These are phyloP conservation scores for Ailanthus altissimus DNA, from an alignment of 345 rosid species.

Conservation along the genomic window DNA sequence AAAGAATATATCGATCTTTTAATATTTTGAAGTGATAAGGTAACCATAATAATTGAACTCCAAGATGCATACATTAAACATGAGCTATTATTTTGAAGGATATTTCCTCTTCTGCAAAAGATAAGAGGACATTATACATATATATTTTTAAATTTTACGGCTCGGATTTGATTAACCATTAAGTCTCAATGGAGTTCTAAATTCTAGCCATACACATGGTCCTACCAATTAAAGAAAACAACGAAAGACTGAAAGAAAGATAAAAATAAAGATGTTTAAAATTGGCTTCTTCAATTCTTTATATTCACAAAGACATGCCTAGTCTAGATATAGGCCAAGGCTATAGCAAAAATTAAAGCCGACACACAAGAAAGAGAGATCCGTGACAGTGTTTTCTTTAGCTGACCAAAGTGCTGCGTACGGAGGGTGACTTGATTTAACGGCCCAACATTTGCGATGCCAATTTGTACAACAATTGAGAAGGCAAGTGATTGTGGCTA, in stretches of 20 bases:
- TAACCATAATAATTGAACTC: constrained; percentile 3
- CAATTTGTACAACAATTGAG: constrained; percentile 6
- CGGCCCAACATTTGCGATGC: constrained; percentile 1
- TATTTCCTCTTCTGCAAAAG: constrained; percentile 15
- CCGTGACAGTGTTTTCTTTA: background rate
- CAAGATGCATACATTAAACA: constrained; percentile 21
- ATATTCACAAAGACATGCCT: constrained; percentile 2
- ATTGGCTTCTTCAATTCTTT: background rate
- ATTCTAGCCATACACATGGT: constrained; percentile 4
- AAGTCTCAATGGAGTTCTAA: constrained; percentile 15
- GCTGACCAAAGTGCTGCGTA: constrained; percentile 33
- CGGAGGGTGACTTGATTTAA: constrained; percentile 46
- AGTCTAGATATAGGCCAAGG: constrained; percentile 17
- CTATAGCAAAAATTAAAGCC: constrained; percentile 20
- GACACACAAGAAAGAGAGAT: constrained; percentile 24
- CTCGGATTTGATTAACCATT: constrained; percentile 37
- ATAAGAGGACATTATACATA: background rate
- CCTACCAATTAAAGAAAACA: constrained; percentile 33
- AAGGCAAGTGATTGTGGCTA: constrained; percentile 11
- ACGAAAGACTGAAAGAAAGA: constrained; percentile 13
- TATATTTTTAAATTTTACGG: background rate
- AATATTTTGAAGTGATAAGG: constrained; percentile 1
- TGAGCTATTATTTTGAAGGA: background rate
- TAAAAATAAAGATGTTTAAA: background rate
- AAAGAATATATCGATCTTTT: background rate